A percentile compares a stretch with the other conserved stretches of the same genome.
These are phyloP conservation scores for Endocarpon pusillum DNA, from an alignment of 495 filamentous ascomycete species.

Conservation along the genomic window DNA sequence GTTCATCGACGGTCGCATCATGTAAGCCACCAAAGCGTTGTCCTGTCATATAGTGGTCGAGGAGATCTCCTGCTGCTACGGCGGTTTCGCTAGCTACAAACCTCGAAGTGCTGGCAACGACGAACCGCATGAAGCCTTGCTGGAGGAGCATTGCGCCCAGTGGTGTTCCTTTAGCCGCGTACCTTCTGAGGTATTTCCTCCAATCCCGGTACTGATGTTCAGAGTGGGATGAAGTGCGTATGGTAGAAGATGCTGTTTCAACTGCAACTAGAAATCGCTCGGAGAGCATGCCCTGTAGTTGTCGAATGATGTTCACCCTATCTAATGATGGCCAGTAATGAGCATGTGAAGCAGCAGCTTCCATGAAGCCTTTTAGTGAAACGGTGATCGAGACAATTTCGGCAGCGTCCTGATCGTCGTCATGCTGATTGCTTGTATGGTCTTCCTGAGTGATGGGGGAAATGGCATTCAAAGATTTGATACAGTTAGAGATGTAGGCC, in stretches of 20 bases:
- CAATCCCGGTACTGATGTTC: conserved; percentile 48
- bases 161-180: conserved; percentile 59
- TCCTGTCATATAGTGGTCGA: conserved; percentile 53
- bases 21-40: conserved; percentile 24
- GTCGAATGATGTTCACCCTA: conserved; percentile 49
- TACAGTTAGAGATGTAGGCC: conserved; percentile 50
- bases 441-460: conserved; percentile 18
- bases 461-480: conserved; percentile 29
- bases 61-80: conserved; percentile 43
- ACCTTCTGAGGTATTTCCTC: conserved; percentile 68
- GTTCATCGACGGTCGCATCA: conserved; percentile 13
- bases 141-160: conserved; percentile 86
- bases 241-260: conserved; percentile 72
- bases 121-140: conserved; percentile 66
- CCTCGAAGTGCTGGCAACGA: conserved; percentile 63
- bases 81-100: conserved; percentile 40
- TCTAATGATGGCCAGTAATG: conserved; percentile 63
- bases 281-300: conserved; percentile 53
- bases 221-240: conserved; percentile 40
- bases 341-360: conserved; percentile 56
- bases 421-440: conserved; percentile 31
- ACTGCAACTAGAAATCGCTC: conserved; percentile 68
- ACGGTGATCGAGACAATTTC: conserved; percentile 54
- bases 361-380: conserved; percentile 74
- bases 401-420: conserved; percentile 42